These are phyloP conservation scores for Marasmius fiardii DNA, from an alignment of 1,284 basidiomycete species.

Conservation along the genomic window DNA sequence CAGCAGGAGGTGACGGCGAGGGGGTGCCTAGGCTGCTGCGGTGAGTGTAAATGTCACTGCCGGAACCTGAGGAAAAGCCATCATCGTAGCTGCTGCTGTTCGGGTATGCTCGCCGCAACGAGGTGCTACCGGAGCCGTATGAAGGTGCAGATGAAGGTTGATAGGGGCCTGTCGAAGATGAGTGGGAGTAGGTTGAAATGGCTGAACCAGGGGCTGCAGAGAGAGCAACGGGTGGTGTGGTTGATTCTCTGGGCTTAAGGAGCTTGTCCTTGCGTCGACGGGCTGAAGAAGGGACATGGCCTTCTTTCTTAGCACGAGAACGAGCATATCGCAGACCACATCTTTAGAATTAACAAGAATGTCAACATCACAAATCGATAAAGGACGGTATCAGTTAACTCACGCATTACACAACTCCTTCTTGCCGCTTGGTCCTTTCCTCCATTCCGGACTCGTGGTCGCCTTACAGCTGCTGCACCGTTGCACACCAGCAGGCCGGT, in stretches of 20 bases:
- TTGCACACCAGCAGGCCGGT: constrained; percentile 70
- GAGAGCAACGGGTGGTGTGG: constrained; percentile 39
- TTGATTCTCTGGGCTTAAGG: constrained; percentile 34
- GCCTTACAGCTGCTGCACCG: constrained; percentile 84
- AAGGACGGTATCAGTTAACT: constrained; percentile 33
- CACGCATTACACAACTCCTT: constrained; percentile 94
- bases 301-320: constrained; percentile 81
- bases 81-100: constrained; percentile 47
- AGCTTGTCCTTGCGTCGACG: constrained; percentile 41
- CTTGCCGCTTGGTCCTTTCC: constrained; percentile 86
- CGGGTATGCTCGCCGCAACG: constrained; percentile 20
- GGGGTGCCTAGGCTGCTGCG: constrained; percentile 41
- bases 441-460: constrained; percentile 89
- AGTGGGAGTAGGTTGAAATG: constrained; percentile 6
- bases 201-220: constrained; percentile 17
- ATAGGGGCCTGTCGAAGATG: constrained; percentile 15
- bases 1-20: constrained; percentile 60
- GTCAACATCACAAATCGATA: constrained; percentile 21
- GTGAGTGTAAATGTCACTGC: constrained; percentile 53
- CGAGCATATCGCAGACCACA: constrained; percentile 80
- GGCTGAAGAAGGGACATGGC: constrained; percentile 23
- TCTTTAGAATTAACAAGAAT: constrained; percentile 33
- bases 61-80: constrained; percentile 45
- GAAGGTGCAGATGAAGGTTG: constrained; percentile 15
- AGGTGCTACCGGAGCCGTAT: constrained; percentile 4